phyloP scores from a whole-genome alignment of 2,329 filamentous ascomycete species.

The Aspergillus sp. region DNA sequence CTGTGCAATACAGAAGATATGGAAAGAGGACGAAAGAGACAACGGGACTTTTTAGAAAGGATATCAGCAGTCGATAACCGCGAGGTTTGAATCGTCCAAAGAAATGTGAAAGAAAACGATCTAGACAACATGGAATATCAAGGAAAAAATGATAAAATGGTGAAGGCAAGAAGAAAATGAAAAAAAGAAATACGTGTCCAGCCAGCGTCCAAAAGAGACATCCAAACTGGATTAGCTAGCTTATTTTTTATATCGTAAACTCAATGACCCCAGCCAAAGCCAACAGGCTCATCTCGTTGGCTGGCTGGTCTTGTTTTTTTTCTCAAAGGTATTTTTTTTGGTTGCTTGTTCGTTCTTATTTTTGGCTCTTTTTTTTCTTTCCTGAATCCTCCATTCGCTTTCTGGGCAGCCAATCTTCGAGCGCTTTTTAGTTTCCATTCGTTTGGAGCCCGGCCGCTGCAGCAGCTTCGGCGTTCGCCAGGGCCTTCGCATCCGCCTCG shows the following conservation, averaged over 20 bases:
- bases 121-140: constrained; percentile 12
- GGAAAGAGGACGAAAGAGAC: neutral
- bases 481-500: constrained; percentile 61
- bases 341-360: neutral
- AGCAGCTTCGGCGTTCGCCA: constrained; percentile 41
- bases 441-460: constrained; percentile 34
- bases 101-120: constrained; percentile 10
- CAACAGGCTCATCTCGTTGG: constrained; percentile 21
- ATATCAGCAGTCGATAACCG: constrained; percentile 1
- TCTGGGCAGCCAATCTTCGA: constrained; percentile 1
- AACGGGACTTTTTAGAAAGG: constrained; percentile 8
- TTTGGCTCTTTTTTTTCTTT: constrained; percentile 6
- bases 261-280: constrained; percentile 9
- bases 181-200: constrained; percentile 28
- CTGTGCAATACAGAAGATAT: constrained; percentile 4
- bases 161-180: constrained; percentile 13
- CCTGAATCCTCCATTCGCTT: neutral
- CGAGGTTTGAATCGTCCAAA: constrained; percentile 2
- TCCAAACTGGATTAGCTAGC: constrained; percentile 16
- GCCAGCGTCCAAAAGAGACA: constrained; percentile 13
- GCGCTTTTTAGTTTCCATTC: constrained; percentile 34
- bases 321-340: neutral
- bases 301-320: constrained; percentile 13
- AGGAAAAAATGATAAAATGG: constrained; percentile 9
- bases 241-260: constrained; percentile 19